Percentiles rank a stretch among this genome's conserved stretches.
Conservation (phyloP, 1,284 basidiomycete genomes). For the Rhodotorula sp. region DNA sequence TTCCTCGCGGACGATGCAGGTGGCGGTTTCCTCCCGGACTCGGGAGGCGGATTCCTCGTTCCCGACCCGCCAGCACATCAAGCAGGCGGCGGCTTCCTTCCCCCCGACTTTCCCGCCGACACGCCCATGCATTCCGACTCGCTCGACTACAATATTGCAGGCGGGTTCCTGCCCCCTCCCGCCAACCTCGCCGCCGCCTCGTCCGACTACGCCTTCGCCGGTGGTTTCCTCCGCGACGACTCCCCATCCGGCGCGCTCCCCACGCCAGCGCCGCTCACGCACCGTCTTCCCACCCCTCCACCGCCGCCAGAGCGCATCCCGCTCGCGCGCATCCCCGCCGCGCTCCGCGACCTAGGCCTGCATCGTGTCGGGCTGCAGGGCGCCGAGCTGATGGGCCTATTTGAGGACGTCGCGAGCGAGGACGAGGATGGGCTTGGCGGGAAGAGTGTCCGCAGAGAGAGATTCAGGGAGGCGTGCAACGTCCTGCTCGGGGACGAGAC, state of each 20-base stretch:
- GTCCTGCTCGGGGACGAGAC: conserved; percentile 14
- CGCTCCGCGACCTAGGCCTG: conserved; percentile 16
- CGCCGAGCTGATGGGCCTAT: conserved; percentile 28
- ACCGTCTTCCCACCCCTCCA: neutral
- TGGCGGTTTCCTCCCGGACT: neutral
- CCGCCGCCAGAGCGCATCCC: conserved; percentile 30
- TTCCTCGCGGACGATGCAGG: neutral
- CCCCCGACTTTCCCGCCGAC: neutral
- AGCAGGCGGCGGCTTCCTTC: neutral
- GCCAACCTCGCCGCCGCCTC: neutral
- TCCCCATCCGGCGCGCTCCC: neutral
- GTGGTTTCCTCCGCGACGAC: conserved; percentile 14
- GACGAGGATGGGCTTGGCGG: conserved; percentile 22
- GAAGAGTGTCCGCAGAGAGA: conserved; percentile 31
- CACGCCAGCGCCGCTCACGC: neutral
- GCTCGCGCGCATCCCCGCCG: conserved; percentile 13
- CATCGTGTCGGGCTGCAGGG: conserved; percentile 12
- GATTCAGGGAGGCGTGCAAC: conserved; percentile 32
- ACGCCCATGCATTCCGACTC: neutral
- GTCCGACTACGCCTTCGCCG: conserved; percentile 3
- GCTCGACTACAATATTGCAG: neutral
- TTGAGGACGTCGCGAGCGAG: conserved; percentile 37
- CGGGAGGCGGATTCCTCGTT: neutral
- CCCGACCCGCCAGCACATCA: neutral
- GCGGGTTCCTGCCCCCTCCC: neutral